A percentile compares a stretch with the other conserved stretches of the same genome.
phyloP scores from a whole-genome alignment of 768 basidiomycete species.

The Rhodotorula diobovata region DNA sequence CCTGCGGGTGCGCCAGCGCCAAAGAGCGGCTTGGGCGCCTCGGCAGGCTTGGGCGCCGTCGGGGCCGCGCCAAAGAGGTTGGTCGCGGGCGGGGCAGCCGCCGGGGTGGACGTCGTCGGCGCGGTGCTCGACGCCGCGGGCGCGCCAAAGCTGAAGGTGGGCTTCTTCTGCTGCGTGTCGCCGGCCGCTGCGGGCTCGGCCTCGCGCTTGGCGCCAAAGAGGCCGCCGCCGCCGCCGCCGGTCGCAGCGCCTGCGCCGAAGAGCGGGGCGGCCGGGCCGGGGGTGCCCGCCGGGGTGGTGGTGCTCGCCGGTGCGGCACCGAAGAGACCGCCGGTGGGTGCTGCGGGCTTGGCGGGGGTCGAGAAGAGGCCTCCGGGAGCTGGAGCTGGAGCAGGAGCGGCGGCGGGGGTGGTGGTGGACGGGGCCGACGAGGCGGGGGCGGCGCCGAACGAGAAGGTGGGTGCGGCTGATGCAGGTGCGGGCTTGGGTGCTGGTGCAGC shows the following conservation, averaged over 20 bases:
- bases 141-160: slow-evolving; percentile 19
- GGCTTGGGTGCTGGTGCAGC: not conserved
- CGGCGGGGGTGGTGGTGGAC: not conserved
- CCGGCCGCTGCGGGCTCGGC: slow-evolving; percentile 2
- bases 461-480: not conserved
- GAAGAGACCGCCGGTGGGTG: not conserved
- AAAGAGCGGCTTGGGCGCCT: slow-evolving; percentile 6
- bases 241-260: slow-evolving; percentile 21
- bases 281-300: slow-evolving; percentile 1
- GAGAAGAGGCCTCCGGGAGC: slow-evolving; percentile 25
- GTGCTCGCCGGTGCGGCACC: not conserved
- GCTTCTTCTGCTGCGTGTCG: slow-evolving; percentile 14
- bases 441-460: slow-evolving; percentile 18
- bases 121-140: not conserved
- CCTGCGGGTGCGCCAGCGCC: slow-evolving; percentile 1
- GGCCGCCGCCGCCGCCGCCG: slow-evolving; percentile 14
- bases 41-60: not conserved
- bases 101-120: not conserved
- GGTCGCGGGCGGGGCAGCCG: not conserved
- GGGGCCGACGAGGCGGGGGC: slow-evolving; percentile 14
- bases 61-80: not conserved
- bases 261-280: slow-evolving; percentile 2
- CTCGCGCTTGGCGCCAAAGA: slow-evolving; percentile 33
- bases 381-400: too few relatives aligned
- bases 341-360: slow-evolving; percentile 22